Base-by-base conservation (phyloP, 306 rosid genomes). In the Quillaja saponaria region DNA sequence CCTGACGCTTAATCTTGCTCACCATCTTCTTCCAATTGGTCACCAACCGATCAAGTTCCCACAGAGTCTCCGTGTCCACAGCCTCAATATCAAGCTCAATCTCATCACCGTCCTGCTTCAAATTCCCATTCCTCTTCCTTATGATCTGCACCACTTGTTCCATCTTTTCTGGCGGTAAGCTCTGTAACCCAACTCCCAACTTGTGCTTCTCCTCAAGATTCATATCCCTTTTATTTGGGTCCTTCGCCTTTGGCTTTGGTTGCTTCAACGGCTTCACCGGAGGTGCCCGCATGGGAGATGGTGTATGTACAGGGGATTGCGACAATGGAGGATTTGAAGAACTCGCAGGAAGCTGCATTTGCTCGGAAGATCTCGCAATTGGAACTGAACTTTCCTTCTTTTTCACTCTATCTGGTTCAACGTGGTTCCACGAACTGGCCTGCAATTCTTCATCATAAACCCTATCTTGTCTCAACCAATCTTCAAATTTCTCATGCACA, bases 51-150 rank as follows among this genome's bases (percentile, higher is more conserved):
- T 94, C 99, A 9, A 94, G 97, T 71, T 94, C 99, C 99, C 99
- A 94, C n/a, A 94, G 96, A 34, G 99, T 94, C 69, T 94, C 99
- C 0, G 81, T 89, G 52, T 94, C 97, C 2, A 87, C 89, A 3
- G 97, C 95, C 70, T 94, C 99, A 40, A 94, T 89, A 49, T 94
- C 99, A 7, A 94, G 91, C 85, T 94, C 99, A 40, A 94, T 94
- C 75, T 94, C 99, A 73, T 94, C 99, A 16, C 94, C 99, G 37
- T 94, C 99, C 67, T 94, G 99, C 82, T 76, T 90, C 79, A 94
- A 69, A 76, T 89, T 84, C 49, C 97, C 99, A 44, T 90, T 89
- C 38, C 99, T 87, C 81, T 82, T 94, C 71, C 81, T 80, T 50
- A 94, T 84, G 34, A 94, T 94, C 73, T 85, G 97, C 46, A 94